Evolutionary conservation across 2,329 filamentous ascomycete genomes (phyloP).

Genomic region (Monilinia fructigena): DNA sequence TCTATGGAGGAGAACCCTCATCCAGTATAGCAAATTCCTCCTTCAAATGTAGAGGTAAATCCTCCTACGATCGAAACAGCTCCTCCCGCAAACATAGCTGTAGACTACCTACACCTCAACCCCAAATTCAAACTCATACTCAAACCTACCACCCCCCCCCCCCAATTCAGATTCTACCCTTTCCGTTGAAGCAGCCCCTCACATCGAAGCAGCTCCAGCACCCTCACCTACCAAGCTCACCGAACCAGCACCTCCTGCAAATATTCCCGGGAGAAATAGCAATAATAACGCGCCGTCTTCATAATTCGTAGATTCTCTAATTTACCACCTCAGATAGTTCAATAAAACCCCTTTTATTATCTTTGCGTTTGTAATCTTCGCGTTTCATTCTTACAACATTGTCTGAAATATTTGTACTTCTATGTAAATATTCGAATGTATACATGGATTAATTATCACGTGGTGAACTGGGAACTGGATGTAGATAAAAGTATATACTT

Average conservation of each 20-base stretch:
- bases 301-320: not conserved
- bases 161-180: not conserved
- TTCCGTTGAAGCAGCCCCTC: not conserved
- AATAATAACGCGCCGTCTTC: not conserved
- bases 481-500: too few species aligned
- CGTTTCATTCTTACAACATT: too few species aligned
- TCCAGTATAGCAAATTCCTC: not conserved
- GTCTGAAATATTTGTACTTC: not conserved
- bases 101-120: not conserved
- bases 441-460: too few species aligned
- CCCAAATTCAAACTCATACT: not conserved
- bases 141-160: not conserved
- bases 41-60: not conserved
- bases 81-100: not conserved
- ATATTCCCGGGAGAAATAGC: not conserved
- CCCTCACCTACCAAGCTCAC: not conserved
- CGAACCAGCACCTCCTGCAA: not conserved
- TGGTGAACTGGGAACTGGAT: too few species aligned
- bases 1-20: not conserved
- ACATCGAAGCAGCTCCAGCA: not conserved
- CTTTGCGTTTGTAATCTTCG: not conserved
- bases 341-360: not conserved
- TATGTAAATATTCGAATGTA: too few species aligned
- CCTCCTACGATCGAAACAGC: not conserved
- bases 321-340: not conserved